Base-by-base conservation (phyloP, 192 early-diverging fungal species). In the Coemansia sp. region DNA sequence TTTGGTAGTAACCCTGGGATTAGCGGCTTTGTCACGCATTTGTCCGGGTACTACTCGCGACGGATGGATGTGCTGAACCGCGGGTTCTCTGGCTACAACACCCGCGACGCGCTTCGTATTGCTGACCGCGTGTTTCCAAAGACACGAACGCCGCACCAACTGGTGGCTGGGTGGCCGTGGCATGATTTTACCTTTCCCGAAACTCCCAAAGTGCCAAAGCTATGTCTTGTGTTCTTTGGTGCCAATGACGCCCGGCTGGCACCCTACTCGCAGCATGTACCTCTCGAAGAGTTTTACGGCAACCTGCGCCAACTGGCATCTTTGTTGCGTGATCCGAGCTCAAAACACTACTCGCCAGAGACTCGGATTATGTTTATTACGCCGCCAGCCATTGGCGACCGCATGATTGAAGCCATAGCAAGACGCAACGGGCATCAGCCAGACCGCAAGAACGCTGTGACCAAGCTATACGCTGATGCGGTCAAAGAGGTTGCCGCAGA, bases 71-170 rank as follows among this genome's bases (percentile, higher is more conserved):
- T 94, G 8, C 53, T 91, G 31, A 89, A 89, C 49, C 79, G 90
- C 9, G 92, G 92, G 2, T 89, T 82, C 60, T 83, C 84, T 21
- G 90, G 88, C 8, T 90, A 86, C 68, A 94, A 84, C 46, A 84
- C 87, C 5, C 79, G 79, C 27, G 73, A 82, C 63, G 81, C 78
- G 2, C 70, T 82, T 34, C 67, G 73, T 11, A 36, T 92, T 14
- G 72, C 84, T 2, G 58, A 55, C 6, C 74, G 75, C 25, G 60
- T 89, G 19, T 67, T 92, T 2, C 81, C 79, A n/a, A 68, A 58
- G 38, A 41, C 51, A 40, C n/a, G 1, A 21, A 28, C 3, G 40
- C 12, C 2, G n/a, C 22, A 8, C 30, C 12, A 30, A 48, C 22
- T 28, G 26, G 8, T 22, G 20, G 9, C 1, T 17, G 20, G 32